These are phyloP conservation scores for Penicillium sp. DNA, from an alignment of 2,329 filamentous ascomycete genomes.

Conservation along the genomic window DNA sequence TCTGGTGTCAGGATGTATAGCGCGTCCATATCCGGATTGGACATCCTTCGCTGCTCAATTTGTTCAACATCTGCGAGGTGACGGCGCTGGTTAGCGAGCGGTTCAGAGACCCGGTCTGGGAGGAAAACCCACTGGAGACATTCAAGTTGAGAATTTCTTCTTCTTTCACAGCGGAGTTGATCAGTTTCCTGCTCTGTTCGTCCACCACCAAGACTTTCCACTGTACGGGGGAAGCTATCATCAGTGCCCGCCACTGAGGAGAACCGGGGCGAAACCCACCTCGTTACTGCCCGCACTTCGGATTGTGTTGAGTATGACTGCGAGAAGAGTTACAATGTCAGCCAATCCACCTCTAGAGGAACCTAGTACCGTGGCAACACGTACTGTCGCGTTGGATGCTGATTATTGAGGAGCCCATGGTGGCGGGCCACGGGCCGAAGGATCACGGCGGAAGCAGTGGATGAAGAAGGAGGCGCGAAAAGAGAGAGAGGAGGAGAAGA, in stretches of 20 bases:
- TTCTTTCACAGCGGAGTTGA: conserved; percentile 88
- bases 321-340: conserved; percentile 6
- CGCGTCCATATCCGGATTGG: conserved; percentile 88
- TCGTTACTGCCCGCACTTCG: conserved; percentile 77
- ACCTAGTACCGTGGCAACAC: conserved; percentile 23
- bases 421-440: conserved; percentile 30
- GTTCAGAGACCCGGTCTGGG: neutral
- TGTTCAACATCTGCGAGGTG: conserved; percentile 70
- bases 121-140: conserved; percentile 73
- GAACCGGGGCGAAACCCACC: conserved; percentile 50
- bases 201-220: conserved; percentile 98
- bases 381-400: conserved; percentile 77
- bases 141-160: conserved; percentile 97
- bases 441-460: conserved; percentile 8
- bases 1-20: conserved; percentile 87
- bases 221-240: conserved; percentile 47
- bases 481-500: neutral
- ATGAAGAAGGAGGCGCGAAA: neutral
- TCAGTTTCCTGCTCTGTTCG: conserved; percentile 74
- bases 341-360: conserved; percentile 4
- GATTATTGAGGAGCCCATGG: conserved; percentile 81
- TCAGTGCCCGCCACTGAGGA: conserved; percentile 29
- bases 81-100: conserved; percentile 12
- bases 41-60: conserved; percentile 80
- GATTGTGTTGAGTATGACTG: conserved; percentile 72